Percentiles rank a stretch among this genome's conserved stretches.
Conservation (phyloP, 371 early-diverging fungal genomes). For the Apophysomyces ossiformis region DNA sequence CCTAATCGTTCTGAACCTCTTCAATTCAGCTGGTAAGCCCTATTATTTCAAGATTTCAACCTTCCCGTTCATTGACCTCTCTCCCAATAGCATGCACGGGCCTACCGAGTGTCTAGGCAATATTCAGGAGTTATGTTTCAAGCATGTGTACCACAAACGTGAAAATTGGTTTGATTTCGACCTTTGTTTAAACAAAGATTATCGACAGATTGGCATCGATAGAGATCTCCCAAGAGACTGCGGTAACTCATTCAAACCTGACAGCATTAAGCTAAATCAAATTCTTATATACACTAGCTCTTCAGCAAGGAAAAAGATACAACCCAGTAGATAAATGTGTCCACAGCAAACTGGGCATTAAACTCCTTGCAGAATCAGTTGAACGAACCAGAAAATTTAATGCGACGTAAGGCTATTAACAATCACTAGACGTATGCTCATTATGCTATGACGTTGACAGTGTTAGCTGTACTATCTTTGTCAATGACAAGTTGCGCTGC, state of each 20-base stretch:
- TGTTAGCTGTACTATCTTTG: constrained; percentile 56
- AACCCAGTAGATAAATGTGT: constrained; percentile 23
- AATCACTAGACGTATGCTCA: no score
- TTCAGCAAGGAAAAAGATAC: constrained; percentile 13
- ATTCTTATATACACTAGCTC: background rate
- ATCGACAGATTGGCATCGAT: constrained; percentile 23
- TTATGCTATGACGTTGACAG: constrained; percentile 16
- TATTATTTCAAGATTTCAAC: no score
- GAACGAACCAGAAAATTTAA: constrained; percentile 27
- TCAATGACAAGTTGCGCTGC: constrained; percentile 51
- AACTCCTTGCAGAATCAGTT: constrained; percentile 21
- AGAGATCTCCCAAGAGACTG: constrained; percentile 19
- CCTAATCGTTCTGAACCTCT: constrained; percentile 20
- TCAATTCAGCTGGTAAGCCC: constrained; percentile 26
- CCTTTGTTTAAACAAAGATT: constrained; percentile 31
- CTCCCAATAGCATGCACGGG: constrained; percentile 46
- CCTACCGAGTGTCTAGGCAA: constrained; percentile 53
- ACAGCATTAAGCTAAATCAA: background rate
- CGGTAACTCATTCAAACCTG: constrained; percentile 16
- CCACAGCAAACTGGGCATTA: constrained; percentile 11
- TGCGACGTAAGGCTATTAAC: constrained; percentile 32
- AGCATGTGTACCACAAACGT: constrained; percentile 37
- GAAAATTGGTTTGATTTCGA: constrained; percentile 43
- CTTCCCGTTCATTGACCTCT: background rate
- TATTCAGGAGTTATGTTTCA: constrained; percentile 55